Evolutionary conservation across 1,284 basidiomycete genomes (phyloP), one percentile per base, ranked within the genome.

Genomic region (Melampsora abietis-canadensis): DNA sequence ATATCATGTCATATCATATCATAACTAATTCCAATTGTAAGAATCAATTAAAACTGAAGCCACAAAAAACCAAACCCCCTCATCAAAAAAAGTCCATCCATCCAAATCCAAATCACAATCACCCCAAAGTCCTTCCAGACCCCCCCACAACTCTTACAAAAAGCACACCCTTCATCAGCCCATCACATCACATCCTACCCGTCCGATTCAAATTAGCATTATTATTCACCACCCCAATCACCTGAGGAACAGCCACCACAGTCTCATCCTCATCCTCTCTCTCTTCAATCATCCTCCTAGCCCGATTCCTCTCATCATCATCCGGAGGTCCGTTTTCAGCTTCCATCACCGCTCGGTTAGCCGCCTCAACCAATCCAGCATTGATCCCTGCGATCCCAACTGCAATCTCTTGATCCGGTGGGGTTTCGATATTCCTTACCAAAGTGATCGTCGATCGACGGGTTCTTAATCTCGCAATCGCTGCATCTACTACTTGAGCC

Each of bases 241-340:
- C 27, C 27, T 27, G 12, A 44, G 40, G 40, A 14, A 44, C 40
- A 10, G 40, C 0, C 8, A 44, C 40, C 10, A 54, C 27, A 19
- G 51, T 27, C 14, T 54, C 51, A 27, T 54, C 51, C 21, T 63
- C 60, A 7, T 63, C 59, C 10, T 63, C 57, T 4, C 21, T 30
- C 19, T 69, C 40, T 34, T 72, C 60, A 27, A 72, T 61, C 60
- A 72, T 72, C 19, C 61, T 27, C 2, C 69, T 44, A 57, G 63
- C 63, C n/a, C 62, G 69, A 51, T 72, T 61, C 15, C 69, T 4
- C 44, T 72, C 69, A 51, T 72, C 69, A 37, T 63, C 69, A 34
- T 51, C 59, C 8, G 62, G 37, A 3, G 48, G 47, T 31, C 44
- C 46, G 47, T 19, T 19, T 21, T 62, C 46, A n/a, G 61, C 68